Evolutionary conservation across 805 yeast species (phyloP), one percentile per base, ranked within the genome.

Genomic region (Hermanozyma aechmeae): DNA sequence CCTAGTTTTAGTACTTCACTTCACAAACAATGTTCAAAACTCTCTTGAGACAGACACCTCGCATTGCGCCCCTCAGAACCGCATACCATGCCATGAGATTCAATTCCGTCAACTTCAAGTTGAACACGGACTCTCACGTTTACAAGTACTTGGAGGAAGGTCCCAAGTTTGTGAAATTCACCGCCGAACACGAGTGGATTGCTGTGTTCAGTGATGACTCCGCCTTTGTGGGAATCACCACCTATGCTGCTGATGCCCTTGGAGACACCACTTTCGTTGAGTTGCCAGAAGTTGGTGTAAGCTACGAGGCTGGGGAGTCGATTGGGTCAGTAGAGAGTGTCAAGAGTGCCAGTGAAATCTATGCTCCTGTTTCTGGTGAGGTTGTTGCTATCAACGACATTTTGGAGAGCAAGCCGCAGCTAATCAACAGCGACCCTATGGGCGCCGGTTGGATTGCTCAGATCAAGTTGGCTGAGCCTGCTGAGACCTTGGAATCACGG

Each of bases 201-300:
- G 87, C 95, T 4, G 67, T 76, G 32, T 93, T 82, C 53, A 71
- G 73, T 16, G 95, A 87, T 56, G 83, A 83, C 36, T 66, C 77
- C 24, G 80, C 89, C 2, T 86, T 78, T 46, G 66, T 89, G 14
- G 98, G 98, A 17, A 85, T 92, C 56, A 86, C 98, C 33, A 75
- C 73, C 46, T 87, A 92, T 52, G 98, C 98, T 13, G 79, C 96
- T 14, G 95, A 86, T 48, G 94, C 97, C 6, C 72, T 92, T 37
- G 98, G 98, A 25, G 98, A 92, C 58, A 93, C 94, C 32, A 93
- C 97, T 4, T 92, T 69, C 53, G 79, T 87, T 35, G 98, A 92
- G 59, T 68, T 89, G 43, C 94, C 95, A 26, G 87, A 79, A 42
- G 71, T 70, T 23, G 82, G 78, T 23, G 70, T 67, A 23, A 61